phyloP scores from a whole-genome alignment of 75 land plant genomes.

The Pinus tabuliformis region DNA sequence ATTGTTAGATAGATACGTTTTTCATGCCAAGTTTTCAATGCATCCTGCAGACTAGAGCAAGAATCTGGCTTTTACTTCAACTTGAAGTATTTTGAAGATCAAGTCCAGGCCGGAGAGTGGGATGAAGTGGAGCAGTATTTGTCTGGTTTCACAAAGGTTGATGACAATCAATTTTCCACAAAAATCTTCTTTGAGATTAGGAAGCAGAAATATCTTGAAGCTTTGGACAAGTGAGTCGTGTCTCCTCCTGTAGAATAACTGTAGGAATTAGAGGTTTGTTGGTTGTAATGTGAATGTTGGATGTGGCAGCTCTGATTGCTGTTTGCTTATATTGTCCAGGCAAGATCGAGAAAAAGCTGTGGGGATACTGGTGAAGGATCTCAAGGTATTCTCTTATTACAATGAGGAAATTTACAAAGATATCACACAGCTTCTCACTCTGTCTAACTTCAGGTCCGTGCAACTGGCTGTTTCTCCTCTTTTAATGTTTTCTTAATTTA shows the following conservation, averaged over 20 bases:
- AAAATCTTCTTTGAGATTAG: conserved; percentile 90
- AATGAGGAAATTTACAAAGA: conserved; percentile 94
- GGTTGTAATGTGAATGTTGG: too few species aligned
- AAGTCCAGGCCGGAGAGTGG: conserved; percentile 78
- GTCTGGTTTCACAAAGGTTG: conserved; percentile 83
- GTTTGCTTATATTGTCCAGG: conserved; percentile 24
- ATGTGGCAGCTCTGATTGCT: too few species aligned
- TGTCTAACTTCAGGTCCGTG: conserved; percentile 80
- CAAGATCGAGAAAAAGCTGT: conserved; percentile 88
- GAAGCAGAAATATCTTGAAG: conserved; percentile 92
- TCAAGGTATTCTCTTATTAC: conserved; percentile 84
- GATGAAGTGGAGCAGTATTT: conserved; percentile 85
- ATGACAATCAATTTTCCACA: conserved; percentile 90
- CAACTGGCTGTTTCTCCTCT: neutral
- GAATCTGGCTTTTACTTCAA: conserved; percentile 87
- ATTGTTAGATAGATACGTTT: neutral
- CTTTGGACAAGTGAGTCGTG: conserved; percentile 70
- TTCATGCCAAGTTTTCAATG: neutral
- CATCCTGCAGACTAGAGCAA: conserved; percentile 67
- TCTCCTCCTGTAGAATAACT: neutral
- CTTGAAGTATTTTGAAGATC: conserved; percentile 87
- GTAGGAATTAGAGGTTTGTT: too few species aligned
- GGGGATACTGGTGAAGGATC: conserved; percentile 86
- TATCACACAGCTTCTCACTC: conserved; percentile 84
- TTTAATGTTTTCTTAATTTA: neutral